Percentiles rank a stretch among this genome's conserved stretches.
Evolutionary conservation across 2,329 filamentous ascomycete species (phyloP).

Genomic region (Emericellopsis cladophorae): DNA sequence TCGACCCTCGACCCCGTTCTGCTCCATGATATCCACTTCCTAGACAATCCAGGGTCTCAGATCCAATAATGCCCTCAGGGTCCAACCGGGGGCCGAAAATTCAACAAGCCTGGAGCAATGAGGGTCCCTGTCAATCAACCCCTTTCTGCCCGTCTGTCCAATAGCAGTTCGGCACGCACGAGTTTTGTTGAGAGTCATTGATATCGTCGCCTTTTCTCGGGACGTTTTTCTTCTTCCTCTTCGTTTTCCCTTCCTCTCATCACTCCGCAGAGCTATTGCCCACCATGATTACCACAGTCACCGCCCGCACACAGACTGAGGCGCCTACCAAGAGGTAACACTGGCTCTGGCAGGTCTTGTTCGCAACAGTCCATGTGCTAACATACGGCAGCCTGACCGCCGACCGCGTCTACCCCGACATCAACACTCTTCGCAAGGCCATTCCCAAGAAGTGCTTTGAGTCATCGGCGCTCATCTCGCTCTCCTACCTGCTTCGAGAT

Average conservation of each 20-base stretch:
- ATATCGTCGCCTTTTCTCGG: neutral
- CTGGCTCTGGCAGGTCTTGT: neutral
- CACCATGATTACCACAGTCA: neutral
- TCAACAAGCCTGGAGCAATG: no score
- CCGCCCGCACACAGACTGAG: neutral
- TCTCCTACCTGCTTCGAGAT: slow-evolving; percentile 45
- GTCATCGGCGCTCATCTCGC: slow-evolving; percentile 35
- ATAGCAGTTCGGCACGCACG: neutral
- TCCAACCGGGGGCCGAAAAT: no score
- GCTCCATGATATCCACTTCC: no score
- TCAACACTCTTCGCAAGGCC: slow-evolving; percentile 33
- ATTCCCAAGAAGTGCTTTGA: slow-evolving; percentile 52
- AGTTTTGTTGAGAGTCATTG: neutral
- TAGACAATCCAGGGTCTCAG: no score
- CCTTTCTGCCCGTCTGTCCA: neutral
- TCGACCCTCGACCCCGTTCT: no score
- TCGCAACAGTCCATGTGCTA: neutral
- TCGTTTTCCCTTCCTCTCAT: neutral
- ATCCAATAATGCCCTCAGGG: no score
- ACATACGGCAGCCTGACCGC: neutral
- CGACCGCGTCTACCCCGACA: slow-evolving; percentile 26
- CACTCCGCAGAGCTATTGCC: neutral
- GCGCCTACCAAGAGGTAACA: neutral
- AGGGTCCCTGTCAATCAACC: neutral
- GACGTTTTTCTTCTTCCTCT: neutral